These are phyloP conservation scores for Dryas drummondii DNA, from an alignment of 306 rosid species.

Conservation along the genomic window DNA sequence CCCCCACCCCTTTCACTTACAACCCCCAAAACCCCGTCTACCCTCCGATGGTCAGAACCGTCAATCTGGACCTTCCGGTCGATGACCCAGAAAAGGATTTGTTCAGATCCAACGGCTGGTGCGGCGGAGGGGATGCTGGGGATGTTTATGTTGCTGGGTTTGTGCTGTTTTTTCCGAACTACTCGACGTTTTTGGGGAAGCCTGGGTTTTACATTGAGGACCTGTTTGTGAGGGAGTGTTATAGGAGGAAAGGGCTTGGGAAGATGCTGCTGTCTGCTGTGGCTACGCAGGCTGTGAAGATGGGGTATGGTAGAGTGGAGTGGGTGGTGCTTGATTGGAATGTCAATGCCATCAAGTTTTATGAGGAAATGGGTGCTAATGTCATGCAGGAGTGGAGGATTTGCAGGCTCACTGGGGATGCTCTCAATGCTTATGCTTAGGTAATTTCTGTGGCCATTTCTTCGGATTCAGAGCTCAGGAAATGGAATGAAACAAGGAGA, in stretches of 20 bases:
- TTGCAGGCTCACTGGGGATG: slow-evolving; percentile 76
- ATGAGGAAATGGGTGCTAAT: slow-evolving; percentile 79
- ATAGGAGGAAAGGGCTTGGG: slow-evolving; percentile 77
- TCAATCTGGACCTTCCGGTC: slow-evolving; percentile 54
- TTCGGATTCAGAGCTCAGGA: neutral
- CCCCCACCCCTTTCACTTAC: slow-evolving; percentile 44
- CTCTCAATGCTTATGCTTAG: slow-evolving; percentile 53
- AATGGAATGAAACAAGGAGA: neutral
- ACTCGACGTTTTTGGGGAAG: slow-evolving; percentile 56
- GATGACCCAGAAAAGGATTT: slow-evolving; percentile 52
- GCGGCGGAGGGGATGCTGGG: slow-evolving; percentile 20
- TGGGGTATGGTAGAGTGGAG: slow-evolving; percentile 86
- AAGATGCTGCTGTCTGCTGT: slow-evolving; percentile 62
- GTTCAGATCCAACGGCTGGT: slow-evolving; percentile 31
- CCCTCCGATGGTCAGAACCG: slow-evolving; percentile 28
- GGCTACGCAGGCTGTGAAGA: slow-evolving; percentile 83
- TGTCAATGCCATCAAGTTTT: slow-evolving; percentile 63
- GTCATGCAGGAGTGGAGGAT: slow-evolving; percentile 75
- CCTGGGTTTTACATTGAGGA: slow-evolving; percentile 85
- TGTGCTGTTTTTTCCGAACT: slow-evolving; percentile 74
- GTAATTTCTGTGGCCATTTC: neutral
- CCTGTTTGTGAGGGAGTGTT: slow-evolving; percentile 74
- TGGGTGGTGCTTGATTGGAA: slow-evolving; percentile 95
- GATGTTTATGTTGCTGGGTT: slow-evolving; percentile 59
- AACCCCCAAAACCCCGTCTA: slow-evolving; percentile 29